These are phyloP conservation scores for Penicillium arizonense DNA, from an alignment of 495 filamentous ascomycete species.

Conservation along the genomic window DNA sequence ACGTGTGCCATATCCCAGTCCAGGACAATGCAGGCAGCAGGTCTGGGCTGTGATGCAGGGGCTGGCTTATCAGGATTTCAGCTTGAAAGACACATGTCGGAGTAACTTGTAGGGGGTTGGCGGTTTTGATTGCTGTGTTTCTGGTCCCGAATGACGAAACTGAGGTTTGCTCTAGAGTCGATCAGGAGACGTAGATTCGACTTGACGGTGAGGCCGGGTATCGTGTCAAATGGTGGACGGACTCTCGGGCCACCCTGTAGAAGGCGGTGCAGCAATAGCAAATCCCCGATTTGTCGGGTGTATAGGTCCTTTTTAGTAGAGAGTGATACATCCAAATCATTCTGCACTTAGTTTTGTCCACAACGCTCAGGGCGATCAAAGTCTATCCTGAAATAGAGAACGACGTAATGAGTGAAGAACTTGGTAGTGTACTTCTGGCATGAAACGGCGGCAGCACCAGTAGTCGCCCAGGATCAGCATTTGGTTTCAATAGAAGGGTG, in stretches of 20 bases:
- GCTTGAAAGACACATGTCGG: neutral
- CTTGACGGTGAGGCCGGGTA: neutral
- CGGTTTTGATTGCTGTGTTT: neutral
- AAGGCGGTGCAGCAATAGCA: neutral
- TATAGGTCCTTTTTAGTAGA: neutral
- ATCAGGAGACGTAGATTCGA: neutral
- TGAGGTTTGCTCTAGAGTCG: neutral
- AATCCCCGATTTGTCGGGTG: neutral
- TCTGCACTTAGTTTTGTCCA: too few species aligned
- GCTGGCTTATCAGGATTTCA: neutral
- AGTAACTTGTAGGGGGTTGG: too few species aligned
- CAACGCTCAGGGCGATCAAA: neutral
- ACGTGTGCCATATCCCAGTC: neutral
- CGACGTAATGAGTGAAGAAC: neutral
- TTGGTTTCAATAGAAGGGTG: too few species aligned
- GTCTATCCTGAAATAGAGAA: neutral
- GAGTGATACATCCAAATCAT: neutral
- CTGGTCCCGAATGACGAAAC: neutral
- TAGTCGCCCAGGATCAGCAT: neutral
- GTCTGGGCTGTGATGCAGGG: conserved; percentile 3
- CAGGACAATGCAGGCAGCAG: neutral
- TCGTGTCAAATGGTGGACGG: neutral
- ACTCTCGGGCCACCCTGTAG: neutral
- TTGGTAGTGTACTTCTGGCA: neutral
- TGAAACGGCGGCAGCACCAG: conserved; percentile 1